A percentile compares a stretch with the other conserved stretches of the same genome.
phyloP scores from a whole-genome alignment of 176 grass and related monocot species.

The Eleusine indica region DNA sequence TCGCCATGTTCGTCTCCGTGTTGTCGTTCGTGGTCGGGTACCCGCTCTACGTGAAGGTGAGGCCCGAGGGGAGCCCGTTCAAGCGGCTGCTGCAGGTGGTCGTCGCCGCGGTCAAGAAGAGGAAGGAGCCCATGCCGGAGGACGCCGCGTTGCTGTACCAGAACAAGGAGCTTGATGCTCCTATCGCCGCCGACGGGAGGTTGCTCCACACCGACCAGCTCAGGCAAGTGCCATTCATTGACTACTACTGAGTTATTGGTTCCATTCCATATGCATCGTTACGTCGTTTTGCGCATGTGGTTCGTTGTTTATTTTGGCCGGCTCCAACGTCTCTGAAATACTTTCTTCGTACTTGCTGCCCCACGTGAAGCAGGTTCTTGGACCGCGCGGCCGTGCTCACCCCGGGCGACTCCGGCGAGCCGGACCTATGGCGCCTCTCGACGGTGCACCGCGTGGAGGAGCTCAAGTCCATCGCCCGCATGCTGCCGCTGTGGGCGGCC shows the following conservation, averaged over 20 bases:
- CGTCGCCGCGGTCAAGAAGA: slow-evolving; percentile 53
- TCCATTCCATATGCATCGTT: slow-evolving; percentile 37
- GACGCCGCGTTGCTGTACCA: slow-evolving; percentile 53
- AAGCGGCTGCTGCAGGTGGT: slow-evolving; percentile 56
- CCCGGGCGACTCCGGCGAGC: slow-evolving; percentile 44
- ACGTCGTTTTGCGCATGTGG: slow-evolving; percentile 24
- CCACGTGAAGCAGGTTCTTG: slow-evolving; percentile 63
- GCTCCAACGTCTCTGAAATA: slow-evolving; percentile 7
- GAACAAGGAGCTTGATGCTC: slow-evolving; percentile 57
- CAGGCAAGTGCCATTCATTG: slow-evolving; percentile 28
- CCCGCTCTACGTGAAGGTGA: slow-evolving; percentile 55
- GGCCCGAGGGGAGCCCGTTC: slow-evolving; percentile 62
- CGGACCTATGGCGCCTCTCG: slow-evolving; percentile 59
- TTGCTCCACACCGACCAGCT: slow-evolving; percentile 65
- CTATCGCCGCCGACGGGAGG: slow-evolving; percentile 52
- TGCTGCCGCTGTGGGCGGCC: slow-evolving; percentile 72
- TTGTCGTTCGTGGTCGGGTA: slow-evolving; percentile 49
- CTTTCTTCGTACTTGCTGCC: not conserved
- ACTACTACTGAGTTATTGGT: not conserved
- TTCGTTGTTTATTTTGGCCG: slow-evolving; percentile 36
- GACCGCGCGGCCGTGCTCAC: slow-evolving; percentile 59
- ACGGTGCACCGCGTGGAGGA: slow-evolving; percentile 88
- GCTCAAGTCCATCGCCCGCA: slow-evolving; percentile 77
- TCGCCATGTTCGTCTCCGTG: slow-evolving; percentile 60
- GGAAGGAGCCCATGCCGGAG: slow-evolving; percentile 41